Percentiles rank a stretch among this genome's conserved stretches.
Conservation (phyloP, 495 filamentous ascomycete species). For the Annulohypoxylon maeteangense region DNA sequence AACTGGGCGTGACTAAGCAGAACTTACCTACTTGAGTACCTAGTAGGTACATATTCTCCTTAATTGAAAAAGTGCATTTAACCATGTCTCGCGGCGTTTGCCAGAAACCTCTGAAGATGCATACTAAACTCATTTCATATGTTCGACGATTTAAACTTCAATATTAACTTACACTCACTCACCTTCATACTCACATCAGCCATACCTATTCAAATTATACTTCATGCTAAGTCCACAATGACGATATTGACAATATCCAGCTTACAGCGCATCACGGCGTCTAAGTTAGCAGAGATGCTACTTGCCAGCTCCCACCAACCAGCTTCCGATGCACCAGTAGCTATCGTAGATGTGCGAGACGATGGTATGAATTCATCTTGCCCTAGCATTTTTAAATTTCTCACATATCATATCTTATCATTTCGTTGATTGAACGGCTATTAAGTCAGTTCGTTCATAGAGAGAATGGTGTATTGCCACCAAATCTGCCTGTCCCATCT, state of each 20-base stretch:
- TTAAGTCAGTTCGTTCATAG: neutral
- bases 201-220: neutral
- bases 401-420: neutral
- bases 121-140: neutral
- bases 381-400: neutral
- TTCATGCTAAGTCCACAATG: conserved; percentile 51
- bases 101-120: neutral
- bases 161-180: neutral
- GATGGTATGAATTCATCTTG: conserved; percentile 61
- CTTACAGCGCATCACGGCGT: conserved; percentile 72
- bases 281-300: conserved; percentile 67
- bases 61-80: too few relatives aligned
- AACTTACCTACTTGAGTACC: neutral
- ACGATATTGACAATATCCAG: conserved; percentile 66
- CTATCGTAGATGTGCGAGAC: conserved; percentile 91
- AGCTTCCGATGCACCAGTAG: conserved; percentile 58
- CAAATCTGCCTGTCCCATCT: neutral
- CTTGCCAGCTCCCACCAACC: conserved; percentile 45
- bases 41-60: too few relatives aligned
- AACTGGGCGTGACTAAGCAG: conserved; percentile 1
- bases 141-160: neutral
- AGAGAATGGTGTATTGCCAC: neutral
- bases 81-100: too few relatives aligned
- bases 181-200: neutral
- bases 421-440: neutral